phyloP scores from a whole-genome alignment of 2,329 filamentous ascomycete genomes.

The Colletotrichum sp. region DNA sequence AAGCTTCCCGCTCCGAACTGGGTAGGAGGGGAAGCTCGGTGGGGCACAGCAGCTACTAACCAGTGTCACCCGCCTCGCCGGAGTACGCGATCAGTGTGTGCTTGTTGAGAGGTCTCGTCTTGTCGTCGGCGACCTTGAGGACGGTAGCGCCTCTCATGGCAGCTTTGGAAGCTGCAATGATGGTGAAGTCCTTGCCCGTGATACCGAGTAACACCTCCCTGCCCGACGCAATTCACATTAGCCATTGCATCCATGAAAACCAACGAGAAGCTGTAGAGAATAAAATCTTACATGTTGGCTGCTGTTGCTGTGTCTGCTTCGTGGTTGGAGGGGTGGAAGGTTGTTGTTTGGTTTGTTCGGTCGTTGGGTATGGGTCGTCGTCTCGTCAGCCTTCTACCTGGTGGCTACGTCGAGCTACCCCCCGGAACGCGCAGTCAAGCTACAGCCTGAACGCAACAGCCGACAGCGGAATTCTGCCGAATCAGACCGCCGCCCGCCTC shows the following conservation, averaged over 20 bases:
- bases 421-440: constrained; percentile 43
- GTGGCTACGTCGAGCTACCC: constrained; percentile 16
- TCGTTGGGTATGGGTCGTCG: constrained; percentile 2
- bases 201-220: constrained; percentile 99
- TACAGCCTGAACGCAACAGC: constrained; percentile 41
- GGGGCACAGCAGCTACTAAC: constrained; percentile 51
- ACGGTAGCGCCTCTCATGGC: constrained; percentile 97
- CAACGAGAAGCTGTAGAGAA: neutral
- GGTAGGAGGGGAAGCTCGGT: neutral
- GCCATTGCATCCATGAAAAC: constrained; percentile 13
- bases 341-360: constrained; percentile 9
- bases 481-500: constrained; percentile 31
- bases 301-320: constrained; percentile 7
- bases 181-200: constrained; percentile 98
- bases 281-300: constrained; percentile 32
- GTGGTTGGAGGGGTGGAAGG: neutral
- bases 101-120: constrained; percentile 91
- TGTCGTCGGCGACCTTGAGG: constrained; percentile 94
- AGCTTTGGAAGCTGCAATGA: constrained; percentile 97
- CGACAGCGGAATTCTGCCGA: constrained; percentile 31
- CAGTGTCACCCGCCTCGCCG: constrained; percentile 94
- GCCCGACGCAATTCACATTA: constrained; percentile 7
- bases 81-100: constrained; percentile 95
- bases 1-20: neutral
- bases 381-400: constrained; percentile 17